These are phyloP conservation scores for Phlebiopsis flavidoalba DNA, from an alignment of 768 basidiomycete genomes.

Conservation along the genomic window DNA sequence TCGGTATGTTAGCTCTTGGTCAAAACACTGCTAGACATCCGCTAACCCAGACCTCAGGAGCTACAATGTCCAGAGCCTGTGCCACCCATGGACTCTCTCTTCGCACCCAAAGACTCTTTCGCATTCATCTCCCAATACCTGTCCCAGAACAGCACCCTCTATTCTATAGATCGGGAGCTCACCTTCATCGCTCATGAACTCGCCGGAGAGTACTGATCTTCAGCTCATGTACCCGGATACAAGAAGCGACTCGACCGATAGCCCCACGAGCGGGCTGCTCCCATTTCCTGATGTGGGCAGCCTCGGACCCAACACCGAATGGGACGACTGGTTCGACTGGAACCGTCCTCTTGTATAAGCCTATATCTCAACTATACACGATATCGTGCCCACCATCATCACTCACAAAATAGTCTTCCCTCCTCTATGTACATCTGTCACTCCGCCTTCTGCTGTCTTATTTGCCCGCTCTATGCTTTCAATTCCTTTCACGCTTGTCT, in stretches of 20 bases:
- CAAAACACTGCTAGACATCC: no score
- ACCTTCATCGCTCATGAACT: background rate
- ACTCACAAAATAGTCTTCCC: background rate
- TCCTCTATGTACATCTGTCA: background rate
- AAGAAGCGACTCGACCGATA: background rate
- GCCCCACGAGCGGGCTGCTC: background rate
- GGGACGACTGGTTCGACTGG: no score
- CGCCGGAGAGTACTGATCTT: background rate
- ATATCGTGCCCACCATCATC: no score
- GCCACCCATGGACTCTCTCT: no score
- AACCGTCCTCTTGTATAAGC: no score
- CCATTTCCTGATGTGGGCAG: background rate
- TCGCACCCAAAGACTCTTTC: no score
- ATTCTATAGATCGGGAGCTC: background rate
- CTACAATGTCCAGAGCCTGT: no score
- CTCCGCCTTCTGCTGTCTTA: background rate
- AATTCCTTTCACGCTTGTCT: background rate
- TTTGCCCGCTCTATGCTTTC: background rate
- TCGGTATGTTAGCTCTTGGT: no score
- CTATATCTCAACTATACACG: no score
- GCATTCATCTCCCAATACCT: no score
- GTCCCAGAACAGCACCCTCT: background rate
- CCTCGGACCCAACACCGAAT: no score
- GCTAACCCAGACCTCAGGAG: no score
- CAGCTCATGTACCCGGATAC: background rate